These are phyloP conservation scores for Aureobasidium lini DNA, from an alignment of 2,329 filamentous ascomycete genomes.

Conservation along the genomic window DNA sequence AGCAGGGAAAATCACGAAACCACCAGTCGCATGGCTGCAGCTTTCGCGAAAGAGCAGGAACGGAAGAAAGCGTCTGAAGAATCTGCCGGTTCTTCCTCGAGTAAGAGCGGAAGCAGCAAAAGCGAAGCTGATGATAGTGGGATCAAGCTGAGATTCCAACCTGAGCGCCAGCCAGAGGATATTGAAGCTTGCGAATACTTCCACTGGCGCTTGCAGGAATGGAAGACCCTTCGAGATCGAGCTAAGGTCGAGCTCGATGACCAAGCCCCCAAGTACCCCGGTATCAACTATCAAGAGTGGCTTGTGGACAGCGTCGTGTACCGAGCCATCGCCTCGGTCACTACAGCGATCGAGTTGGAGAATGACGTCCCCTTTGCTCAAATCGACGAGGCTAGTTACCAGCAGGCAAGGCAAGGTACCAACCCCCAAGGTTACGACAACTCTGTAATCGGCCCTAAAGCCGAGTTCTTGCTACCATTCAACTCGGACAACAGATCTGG, in stretches of 20 bases:
- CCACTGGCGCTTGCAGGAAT: background rate
- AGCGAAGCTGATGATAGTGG: background rate
- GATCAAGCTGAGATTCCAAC: background rate
- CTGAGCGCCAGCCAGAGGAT: background rate
- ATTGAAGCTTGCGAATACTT: background rate
- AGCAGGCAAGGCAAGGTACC: background rate
- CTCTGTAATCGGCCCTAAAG: background rate
- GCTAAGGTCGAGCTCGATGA: background rate
- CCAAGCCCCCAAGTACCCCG: background rate
- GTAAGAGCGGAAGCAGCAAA: background rate
- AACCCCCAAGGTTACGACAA: background rate
- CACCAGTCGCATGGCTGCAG: background rate
- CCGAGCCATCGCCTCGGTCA: constrained; percentile 3
- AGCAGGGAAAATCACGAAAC: background rate
- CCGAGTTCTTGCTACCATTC: background rate
- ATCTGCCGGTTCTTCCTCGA: background rate
- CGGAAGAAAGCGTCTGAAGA: background rate
- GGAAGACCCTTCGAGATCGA: background rate
- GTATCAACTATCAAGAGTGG: background rate
- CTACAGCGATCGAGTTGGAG: background rate
- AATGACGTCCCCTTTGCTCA: background rate
- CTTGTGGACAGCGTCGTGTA: background rate
- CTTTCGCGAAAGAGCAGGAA: background rate
- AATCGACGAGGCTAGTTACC: background rate
- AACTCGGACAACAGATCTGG: background rate